Evolutionary conservation across 345 rosid genomes (phyloP), one percentile per base, ranked within the genome.

Genomic region (Heritiera fomes): DNA sequence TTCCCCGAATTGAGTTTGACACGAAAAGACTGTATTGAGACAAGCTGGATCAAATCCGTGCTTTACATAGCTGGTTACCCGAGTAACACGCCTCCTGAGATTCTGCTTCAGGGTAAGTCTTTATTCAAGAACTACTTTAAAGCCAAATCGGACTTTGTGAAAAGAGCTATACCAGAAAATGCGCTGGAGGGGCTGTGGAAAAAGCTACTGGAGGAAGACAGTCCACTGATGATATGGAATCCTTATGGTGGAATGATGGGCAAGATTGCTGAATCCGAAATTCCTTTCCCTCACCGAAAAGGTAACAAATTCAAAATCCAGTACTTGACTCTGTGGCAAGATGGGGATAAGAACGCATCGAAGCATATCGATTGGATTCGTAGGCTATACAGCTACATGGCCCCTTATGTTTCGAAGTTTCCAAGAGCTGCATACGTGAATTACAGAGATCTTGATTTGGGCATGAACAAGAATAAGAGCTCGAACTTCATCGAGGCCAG

Each of bases 181-280:
- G 90, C 58, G 14, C 82, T 91, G 3, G 83, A 88, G 62, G 92
- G 90, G 53, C 74, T 91, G 0, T 91, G 90, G 83, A 75, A 71
- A 67, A 87, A 86, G 71, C 11, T 89, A 2, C 2, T 87, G 5
- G 53, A 88, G 76, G 94, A 89, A 71, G 94, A 89, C 1, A 23
- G 9, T 18, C 88, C 97, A 0, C 32, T 87, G 70, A 87, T 83
- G 88, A 86, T 88, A 70, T 90, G 87, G 91, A 90, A 77, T n/a
- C 95, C 98, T 5, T 91, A 84, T 28, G 95, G 98, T 4, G 98
- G 97, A 65, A 87, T 80, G 91, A 92, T 88, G 94, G 79, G 80
- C 32, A 80, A 77, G 43, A 89, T 93, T 58, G 46, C 86, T 0
- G 98, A 85, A 46, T 81, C 91, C 0, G 83, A 76, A 12, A 89